phyloP scores from a whole-genome alignment of 2,329 filamentous ascomycete genomes.

The Periconia sp. region DNA sequence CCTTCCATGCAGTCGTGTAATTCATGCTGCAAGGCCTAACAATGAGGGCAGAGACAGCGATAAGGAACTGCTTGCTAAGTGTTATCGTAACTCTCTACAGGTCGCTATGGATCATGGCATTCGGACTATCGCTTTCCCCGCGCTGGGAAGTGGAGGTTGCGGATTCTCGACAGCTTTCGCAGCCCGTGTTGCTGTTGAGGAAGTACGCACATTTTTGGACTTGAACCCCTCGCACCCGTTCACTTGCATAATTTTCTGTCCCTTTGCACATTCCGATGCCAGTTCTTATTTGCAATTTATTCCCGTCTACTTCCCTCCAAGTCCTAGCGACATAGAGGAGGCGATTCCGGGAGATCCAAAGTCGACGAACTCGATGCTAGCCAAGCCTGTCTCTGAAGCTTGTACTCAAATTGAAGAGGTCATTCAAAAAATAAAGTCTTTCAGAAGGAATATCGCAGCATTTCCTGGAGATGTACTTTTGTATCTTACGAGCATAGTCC shows the following conservation, averaged over 20 bases:
- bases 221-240: conserved; percentile 18
- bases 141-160: conserved; percentile 32
- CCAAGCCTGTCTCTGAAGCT: conserved; percentile 18
- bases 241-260: conserved; percentile 35
- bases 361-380: conserved; percentile 10
- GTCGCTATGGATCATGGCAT: conserved; percentile 21
- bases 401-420: conserved; percentile 20
- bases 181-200: conserved; percentile 34
- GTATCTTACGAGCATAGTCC: conserved; percentile 19
- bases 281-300: conserved; percentile 33
- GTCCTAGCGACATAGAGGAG: conserved; percentile 29
- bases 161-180: conserved; percentile 34
- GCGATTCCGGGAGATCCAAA: conserved; percentile 11
- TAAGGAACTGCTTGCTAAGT: conserved; percentile 29
- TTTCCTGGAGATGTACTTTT: conserved; percentile 16
- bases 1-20: conserved; percentile 31
- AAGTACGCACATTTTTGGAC: conserved; percentile 36
- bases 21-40: conserved; percentile 32
- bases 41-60: not conserved
- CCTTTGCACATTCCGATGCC: conserved; percentile 25
- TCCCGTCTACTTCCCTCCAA: conserved; percentile 37
- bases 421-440: conserved; percentile 13
- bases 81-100: conserved; percentile 32
- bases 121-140: conserved; percentile 38
- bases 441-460: conserved; percentile 14